Evolutionary conservation across 805 yeast genomes (phyloP).

Genomic region (Pichia thaimueangensis): DNA sequence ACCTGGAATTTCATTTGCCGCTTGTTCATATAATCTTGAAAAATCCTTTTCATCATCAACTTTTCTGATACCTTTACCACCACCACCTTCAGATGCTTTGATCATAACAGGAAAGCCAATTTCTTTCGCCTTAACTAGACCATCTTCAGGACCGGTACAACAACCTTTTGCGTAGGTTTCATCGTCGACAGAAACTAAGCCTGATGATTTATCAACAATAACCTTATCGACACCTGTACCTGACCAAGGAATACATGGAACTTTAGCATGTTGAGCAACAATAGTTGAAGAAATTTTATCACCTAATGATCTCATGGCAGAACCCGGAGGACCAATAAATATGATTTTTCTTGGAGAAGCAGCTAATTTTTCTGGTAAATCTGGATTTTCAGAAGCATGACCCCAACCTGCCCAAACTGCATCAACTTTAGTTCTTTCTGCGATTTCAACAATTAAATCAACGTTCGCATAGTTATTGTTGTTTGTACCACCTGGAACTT

Average conservation of each 20-base stretch:
- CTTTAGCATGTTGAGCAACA: slow-evolving; percentile 97
- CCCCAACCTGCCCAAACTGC: slow-evolving; percentile 99
- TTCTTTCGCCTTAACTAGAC: slow-evolving; percentile 71
- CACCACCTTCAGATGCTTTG: slow-evolving; percentile 99
- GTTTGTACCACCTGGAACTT: slow-evolving; percentile 99
- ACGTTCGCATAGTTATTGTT: slow-evolving; percentile 98
- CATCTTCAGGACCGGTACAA: slow-evolving; percentile 80
- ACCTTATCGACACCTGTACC: slow-evolving; percentile 95
- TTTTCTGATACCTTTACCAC: slow-evolving; percentile 99
- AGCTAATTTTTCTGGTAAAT: slow-evolving; percentile 88
- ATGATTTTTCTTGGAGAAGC: slow-evolving; percentile 85
- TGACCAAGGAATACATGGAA: slow-evolving; percentile 99
- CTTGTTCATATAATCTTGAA: slow-evolving; percentile 74
- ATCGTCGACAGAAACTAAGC: slow-evolving; percentile 84
- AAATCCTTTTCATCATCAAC: slow-evolving; percentile 83
- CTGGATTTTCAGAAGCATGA: slow-evolving; percentile 98
- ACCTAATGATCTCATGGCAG: slow-evolving; percentile 99
- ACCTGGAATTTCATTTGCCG: slow-evolving; percentile 96
- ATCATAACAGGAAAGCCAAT: slow-evolving; percentile 99
- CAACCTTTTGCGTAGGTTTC: slow-evolving; percentile 84
- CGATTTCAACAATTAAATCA: slow-evolving; percentile 92
- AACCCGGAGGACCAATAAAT: slow-evolving; percentile 98
- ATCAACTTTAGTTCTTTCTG: slow-evolving; percentile 92
- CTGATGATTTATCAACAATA: slow-evolving; percentile 54
- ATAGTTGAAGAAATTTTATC: slow-evolving; percentile 97